A percentile compares a stretch with the other conserved stretches of the same genome.
Conservation (phyloP, 169 alveolate species). For the Perkinsus chesapeaki region DNA sequence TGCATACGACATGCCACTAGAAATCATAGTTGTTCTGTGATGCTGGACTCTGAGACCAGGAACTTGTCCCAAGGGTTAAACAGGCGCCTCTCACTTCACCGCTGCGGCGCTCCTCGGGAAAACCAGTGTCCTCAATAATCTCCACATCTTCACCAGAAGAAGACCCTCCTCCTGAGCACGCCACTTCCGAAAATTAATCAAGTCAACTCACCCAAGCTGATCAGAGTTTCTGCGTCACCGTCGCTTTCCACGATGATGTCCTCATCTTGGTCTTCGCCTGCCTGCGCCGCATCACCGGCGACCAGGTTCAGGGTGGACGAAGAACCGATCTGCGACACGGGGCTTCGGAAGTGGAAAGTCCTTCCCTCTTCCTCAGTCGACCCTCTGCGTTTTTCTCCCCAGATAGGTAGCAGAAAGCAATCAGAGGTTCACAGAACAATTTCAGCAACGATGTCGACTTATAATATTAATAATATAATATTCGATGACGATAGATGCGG, state of each 20-base stretch:
- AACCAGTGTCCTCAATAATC: neutral
- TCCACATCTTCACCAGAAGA: neutral
- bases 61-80: too few relatives aligned
- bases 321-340: neutral
- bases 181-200: neutral
- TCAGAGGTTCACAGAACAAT: too few relatives aligned
- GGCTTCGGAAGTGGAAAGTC: too few relatives aligned
- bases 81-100: too few relatives aligned
- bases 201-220: neutral
- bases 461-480: too few relatives aligned
- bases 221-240: neutral
- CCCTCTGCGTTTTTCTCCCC: too few relatives aligned
- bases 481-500: neutral
- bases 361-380: too few relatives aligned
- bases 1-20: neutral
- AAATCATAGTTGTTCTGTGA: neutral
- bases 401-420: too few relatives aligned
- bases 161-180: neutral
- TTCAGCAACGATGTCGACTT: too few relatives aligned
- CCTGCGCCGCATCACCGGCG: neutral
- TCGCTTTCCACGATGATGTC: neutral
- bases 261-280: neutral
- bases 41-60: neutral
- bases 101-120: too few relatives aligned
- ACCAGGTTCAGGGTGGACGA: neutral